Percentiles rank a stretch among this genome's conserved stretches.
These are phyloP conservation scores for Medicago lupulina DNA, from an alignment of 306 rosid species.

Conservation along the genomic window DNA sequence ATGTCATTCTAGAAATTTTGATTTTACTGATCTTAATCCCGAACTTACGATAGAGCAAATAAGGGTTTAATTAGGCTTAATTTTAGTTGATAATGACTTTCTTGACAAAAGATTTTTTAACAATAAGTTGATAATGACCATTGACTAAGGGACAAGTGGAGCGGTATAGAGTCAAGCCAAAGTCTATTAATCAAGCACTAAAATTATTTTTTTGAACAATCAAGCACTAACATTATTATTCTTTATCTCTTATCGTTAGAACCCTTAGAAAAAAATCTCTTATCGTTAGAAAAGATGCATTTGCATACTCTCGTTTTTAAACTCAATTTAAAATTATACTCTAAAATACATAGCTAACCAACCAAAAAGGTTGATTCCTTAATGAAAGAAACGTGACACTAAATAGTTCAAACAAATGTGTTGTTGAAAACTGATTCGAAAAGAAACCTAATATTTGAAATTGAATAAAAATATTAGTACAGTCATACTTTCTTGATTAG, in stretches of 20 bases:
- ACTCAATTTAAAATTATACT: too few relatives aligned
- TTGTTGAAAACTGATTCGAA: too few relatives aligned
- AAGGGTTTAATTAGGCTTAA: background rate
- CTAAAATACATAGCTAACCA: too few relatives aligned
- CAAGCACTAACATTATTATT: background rate
- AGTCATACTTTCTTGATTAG: too few relatives aligned
- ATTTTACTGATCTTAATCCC: background rate
- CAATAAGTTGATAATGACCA: background rate
- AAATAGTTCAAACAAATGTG: too few relatives aligned
- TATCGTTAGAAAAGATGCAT: background rate
- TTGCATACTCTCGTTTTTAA: too few relatives aligned
- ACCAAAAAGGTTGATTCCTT: too few relatives aligned
- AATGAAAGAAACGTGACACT: too few relatives aligned
- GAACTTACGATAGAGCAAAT: background rate
- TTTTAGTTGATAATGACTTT: background rate
- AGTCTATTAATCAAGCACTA: background rate
- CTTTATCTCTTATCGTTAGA: background rate
- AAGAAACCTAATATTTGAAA: too few relatives aligned
- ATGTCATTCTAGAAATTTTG: background rate
- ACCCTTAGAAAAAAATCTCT: background rate
- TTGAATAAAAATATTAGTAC: too few relatives aligned
- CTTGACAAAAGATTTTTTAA: background rate
- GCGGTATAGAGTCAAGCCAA: background rate
- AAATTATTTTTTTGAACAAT: too few relatives aligned
- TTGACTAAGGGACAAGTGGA: background rate